These are phyloP conservation scores for Tolypocladium sp. DNA, from an alignment of 2,329 filamentous ascomycete species.

Conservation along the genomic window DNA sequence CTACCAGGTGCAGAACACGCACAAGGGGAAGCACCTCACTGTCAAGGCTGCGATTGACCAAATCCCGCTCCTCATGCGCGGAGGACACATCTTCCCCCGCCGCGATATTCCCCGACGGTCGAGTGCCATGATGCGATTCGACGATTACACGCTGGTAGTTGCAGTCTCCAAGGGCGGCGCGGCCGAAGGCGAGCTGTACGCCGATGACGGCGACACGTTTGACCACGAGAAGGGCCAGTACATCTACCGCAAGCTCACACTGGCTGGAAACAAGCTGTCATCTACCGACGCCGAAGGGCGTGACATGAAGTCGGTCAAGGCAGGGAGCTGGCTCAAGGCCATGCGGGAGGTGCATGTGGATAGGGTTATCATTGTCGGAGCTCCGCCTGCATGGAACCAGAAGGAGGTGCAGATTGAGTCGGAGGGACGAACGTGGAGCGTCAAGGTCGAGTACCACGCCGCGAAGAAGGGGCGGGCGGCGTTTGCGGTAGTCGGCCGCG, in stretches of 20 bases:
- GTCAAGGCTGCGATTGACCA: conserved; percentile 74
- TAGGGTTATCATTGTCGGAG: conserved; percentile 75
- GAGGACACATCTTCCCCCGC: conserved; percentile 83
- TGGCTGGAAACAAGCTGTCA: conserved; percentile 50
- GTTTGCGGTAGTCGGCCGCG: conserved; percentile 42
- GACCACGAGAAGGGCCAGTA: conserved; percentile 80
- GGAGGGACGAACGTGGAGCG: conserved; percentile 43
- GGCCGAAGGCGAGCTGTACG: conserved; percentile 75
- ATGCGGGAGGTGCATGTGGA: conserved; percentile 76
- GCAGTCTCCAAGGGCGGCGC: conserved; percentile 46
- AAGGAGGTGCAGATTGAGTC: conserved; percentile 47
- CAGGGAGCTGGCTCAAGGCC: conserved; percentile 66
- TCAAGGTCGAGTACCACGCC: conserved; percentile 50
- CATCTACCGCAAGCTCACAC: conserved; percentile 74
- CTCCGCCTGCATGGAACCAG: conserved; percentile 63
- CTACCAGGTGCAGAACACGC: conserved; percentile 62
- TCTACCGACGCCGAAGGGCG: conserved; percentile 58
- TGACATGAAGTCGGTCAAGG: conserved; percentile 38
- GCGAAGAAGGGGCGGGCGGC: conserved; percentile 37
- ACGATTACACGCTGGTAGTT: conserved; percentile 89
- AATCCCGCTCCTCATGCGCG: conserved; percentile 85
- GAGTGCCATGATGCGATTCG: conserved; percentile 80
- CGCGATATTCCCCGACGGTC: conserved; percentile 83
- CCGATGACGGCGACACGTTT: conserved; percentile 90
- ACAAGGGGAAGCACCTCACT: conserved; percentile 60